These are phyloP conservation scores for Lactarius sanguifluus DNA, from an alignment of 768 basidiomycete species.

Conservation along the genomic window DNA sequence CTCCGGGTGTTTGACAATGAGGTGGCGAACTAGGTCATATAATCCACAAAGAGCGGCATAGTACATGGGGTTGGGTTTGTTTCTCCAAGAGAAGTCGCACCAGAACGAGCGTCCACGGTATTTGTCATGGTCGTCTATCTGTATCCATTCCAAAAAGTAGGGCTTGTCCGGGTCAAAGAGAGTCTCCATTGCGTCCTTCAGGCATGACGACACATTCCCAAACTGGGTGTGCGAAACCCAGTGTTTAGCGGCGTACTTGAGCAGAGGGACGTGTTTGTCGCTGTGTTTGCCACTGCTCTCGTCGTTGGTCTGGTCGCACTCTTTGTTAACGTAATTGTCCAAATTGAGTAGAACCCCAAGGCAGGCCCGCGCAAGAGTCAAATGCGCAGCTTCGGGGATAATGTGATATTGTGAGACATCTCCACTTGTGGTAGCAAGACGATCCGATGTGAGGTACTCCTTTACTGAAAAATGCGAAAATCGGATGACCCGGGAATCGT, in stretches of 20 bases:
- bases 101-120: neutral
- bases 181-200: neutral
- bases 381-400: neutral
- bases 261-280: neutral
- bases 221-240: neutral
- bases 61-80: neutral
- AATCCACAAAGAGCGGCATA: neutral
- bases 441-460: neutral
- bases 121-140: neutral
- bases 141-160: neutral
- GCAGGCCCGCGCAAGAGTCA: neutral
- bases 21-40: neutral
- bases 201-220: neutral
- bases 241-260: neutral
- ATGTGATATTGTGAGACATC: neutral
- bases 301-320: neutral
- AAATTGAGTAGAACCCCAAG: neutral
- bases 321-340: neutral
- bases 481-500: neutral
- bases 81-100: accelerated
- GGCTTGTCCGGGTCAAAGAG: neutral
- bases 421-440: neutral
- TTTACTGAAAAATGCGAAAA: neutral
- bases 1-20: neutral
- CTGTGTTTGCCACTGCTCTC: too few relatives aligned